A percentile compares a stretch with the other conserved stretches of the same genome.
Conservation (phyloP, 495 filamentous ascomycete genomes). For the Niebla homalea region DNA sequence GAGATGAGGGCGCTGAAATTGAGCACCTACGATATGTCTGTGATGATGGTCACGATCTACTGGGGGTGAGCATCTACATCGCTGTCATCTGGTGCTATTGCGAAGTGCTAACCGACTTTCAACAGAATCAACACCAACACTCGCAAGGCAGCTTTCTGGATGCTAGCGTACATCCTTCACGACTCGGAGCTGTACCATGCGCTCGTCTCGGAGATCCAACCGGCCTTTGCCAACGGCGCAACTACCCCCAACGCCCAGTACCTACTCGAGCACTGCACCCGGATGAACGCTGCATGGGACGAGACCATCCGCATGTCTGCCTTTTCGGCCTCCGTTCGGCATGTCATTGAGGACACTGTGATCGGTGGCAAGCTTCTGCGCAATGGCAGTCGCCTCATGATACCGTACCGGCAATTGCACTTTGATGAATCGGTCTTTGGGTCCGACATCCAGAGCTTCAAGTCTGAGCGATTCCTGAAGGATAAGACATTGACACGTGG, state of each 20-base stretch:
- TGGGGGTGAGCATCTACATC: neutral
- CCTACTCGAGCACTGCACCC: slow-evolving; percentile 12
- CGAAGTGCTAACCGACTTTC: neutral
- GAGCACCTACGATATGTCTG: slow-evolving; percentile 8
- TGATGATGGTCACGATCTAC: slow-evolving; percentile 13
- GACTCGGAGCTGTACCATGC: slow-evolving; percentile 5
- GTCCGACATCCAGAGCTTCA: slow-evolving; percentile 3
- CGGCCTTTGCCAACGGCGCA: neutral
- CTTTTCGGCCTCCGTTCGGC: slow-evolving; percentile 13
- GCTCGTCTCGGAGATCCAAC: slow-evolving; percentile 12
- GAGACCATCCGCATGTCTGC: slow-evolving; percentile 13
- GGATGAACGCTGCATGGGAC: slow-evolving; percentile 11
- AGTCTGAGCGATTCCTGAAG: slow-evolving; percentile 18
- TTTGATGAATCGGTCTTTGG: slow-evolving; percentile 19
- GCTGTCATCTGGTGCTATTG: neutral
- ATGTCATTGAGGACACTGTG: slow-evolving; percentile 8
- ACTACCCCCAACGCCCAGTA: neutral
- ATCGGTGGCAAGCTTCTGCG: slow-evolving; percentile 15
- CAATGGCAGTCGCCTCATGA: slow-evolving; percentile 18
- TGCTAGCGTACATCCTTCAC: slow-evolving; percentile 15
- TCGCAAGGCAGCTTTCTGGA: slow-evolving; percentile 21
- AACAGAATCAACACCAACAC: slow-evolving; percentile 18
- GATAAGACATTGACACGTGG: slow-evolving; percentile 5
- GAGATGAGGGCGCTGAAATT: slow-evolving; percentile 13
- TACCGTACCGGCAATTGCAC: slow-evolving; percentile 22